Base-by-base conservation (phyloP, 2,329 filamentous ascomycete genomes). In the Metarhizium guizhouense region DNA sequence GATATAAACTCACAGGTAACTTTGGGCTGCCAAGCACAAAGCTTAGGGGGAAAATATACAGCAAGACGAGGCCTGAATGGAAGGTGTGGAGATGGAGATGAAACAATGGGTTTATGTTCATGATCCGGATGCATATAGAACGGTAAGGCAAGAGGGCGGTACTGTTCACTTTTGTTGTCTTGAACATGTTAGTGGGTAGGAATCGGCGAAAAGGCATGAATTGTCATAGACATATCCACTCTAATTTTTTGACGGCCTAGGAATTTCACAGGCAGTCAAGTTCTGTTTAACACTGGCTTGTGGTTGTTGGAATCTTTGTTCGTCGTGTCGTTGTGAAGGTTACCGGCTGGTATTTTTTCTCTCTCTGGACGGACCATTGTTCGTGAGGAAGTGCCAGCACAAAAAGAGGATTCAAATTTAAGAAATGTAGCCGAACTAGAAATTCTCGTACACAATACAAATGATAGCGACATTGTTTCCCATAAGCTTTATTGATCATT, bases 111-210 rank as follows among this genome's bases (percentile, higher is more conserved):
- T 42, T 49, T 40, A 54, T 34, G 14, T 38, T 40, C 30, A 52
- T 43, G 54, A 55, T 52, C 32, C 34, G 50, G 53, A 29, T 40
- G 18, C 53, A 57, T 52, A 52, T 55, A 52, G 43, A 57, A 45
- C 30, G 54, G 42, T n/a, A 13, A 38, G 48, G 16, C 25, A 48
- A 47, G 16, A 14, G 18, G 34, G 32, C 45, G 52, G 52, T 20
- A 42, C 20, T 34, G 45, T n/a, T 54, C 45, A 49, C 32, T 42
- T 14, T n/a, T 49, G 14, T 42, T 18, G 45, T 16, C 36, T 29
- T 30, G 30, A 18, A 40, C 52, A 54, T 49, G 14, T 50, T 48
- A 20, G 18, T 47, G 52, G 18, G 40, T 14, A 18, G 18, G 29
- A 53, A 49, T 29, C 42, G 16, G 32, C 32, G 34, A 40, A 38